These are phyloP conservation scores for Annulohypoxylon moriforme DNA, from an alignment of 495 filamentous ascomycete genomes.

Conservation along the genomic window DNA sequence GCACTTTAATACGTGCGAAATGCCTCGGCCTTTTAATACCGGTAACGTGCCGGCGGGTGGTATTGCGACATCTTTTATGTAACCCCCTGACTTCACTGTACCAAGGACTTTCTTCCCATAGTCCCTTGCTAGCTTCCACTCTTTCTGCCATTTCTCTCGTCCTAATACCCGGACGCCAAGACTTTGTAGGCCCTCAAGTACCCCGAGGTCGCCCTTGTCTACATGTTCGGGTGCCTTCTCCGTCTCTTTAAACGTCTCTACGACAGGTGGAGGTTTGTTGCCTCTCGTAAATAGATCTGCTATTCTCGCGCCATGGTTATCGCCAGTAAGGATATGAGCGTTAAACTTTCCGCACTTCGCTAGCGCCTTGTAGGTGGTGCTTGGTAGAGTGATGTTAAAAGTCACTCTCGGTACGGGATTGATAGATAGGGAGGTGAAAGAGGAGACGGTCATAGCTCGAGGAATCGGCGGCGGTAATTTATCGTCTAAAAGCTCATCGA, in stretches of 20 bases:
- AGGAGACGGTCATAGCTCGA: constrained; percentile 82
- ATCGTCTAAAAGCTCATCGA: constrained; percentile 44
- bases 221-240: not conserved
- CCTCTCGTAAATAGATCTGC: constrained; percentile 58
- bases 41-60: constrained; percentile 37
- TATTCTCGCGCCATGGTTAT: constrained; percentile 53
- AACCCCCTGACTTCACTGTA: not conserved
- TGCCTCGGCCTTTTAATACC: constrained; percentile 51
- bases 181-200: constrained; percentile 47
- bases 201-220: constrained; percentile 15
- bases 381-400: constrained; percentile 82
- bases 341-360: constrained; percentile 55
- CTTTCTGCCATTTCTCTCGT: constrained; percentile 36
- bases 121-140: constrained; percentile 23
- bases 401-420: constrained; percentile 73
- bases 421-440: constrained; percentile 80
- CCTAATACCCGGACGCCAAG: constrained; percentile 41
- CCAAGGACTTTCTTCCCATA: not conserved
- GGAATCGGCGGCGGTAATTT: constrained; percentile 40
- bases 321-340: constrained; percentile 60
- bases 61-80: constrained; percentile 5
- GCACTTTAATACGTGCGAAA: constrained; percentile 58
- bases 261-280: constrained; percentile 38
- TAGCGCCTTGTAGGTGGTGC: constrained; percentile 75
- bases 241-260: not conserved